Evolutionary conservation across 306 rosid genomes (phyloP).

Genomic region (Vicia faba): DNA sequence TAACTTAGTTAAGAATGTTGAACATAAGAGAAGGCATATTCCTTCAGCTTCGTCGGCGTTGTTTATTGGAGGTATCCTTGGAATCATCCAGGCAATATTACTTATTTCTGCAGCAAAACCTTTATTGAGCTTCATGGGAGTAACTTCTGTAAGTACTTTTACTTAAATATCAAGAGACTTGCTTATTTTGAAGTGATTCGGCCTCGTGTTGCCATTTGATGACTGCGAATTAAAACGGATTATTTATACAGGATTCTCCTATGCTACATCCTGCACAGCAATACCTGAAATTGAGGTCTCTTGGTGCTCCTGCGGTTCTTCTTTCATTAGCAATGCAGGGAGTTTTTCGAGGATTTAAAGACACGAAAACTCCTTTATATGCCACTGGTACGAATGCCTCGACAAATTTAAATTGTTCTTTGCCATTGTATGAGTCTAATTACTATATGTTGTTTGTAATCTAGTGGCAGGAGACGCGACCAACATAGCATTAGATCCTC

Average conservation of each 20-base stretch:
- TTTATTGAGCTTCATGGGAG: constrained; percentile 86
- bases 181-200: neutral
- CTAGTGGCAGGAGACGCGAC: constrained; percentile 86
- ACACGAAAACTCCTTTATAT: constrained; percentile 87
- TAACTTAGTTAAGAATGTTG: constrained; percentile 42
- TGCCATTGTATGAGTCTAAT: constrained; percentile 29
- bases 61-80: constrained; percentile 80
- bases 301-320: constrained; percentile 98
- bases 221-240: neutral
- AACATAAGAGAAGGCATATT: constrained; percentile 58
- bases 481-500: constrained; percentile 82
- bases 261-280: constrained; percentile 77
- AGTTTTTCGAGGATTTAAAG: constrained; percentile 90
- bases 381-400: constrained; percentile 74
- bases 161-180: constrained; percentile 3
- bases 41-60: constrained; percentile 95
- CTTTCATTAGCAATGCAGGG: constrained; percentile 97
- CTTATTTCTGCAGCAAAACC: constrained; percentile 86
- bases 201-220: constrained; percentile 16
- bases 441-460: constrained; percentile 36
- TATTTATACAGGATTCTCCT: constrained; percentile 71
- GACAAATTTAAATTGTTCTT: constrained; percentile 18
- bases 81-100: constrained; percentile 71
- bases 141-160: constrained; percentile 60
- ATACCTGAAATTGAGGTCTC: constrained; percentile 82